phyloP scores from a whole-genome alignment of 208 protist genomes.

The Acanthamoeba culbertsoni region DNA sequence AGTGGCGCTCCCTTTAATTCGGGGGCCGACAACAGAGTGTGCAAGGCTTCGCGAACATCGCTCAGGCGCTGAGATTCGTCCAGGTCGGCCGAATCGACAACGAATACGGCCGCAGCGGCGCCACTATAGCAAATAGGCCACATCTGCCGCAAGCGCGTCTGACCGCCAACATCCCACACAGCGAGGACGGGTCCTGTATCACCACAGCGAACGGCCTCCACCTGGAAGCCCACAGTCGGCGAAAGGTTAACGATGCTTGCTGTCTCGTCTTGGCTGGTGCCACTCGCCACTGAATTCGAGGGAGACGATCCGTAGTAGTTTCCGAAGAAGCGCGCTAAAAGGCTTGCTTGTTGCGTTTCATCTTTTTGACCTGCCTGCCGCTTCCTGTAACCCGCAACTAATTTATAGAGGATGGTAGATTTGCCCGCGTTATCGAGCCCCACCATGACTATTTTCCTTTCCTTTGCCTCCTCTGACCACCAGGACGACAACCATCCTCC shows the following conservation, averaged over 20 bases:
- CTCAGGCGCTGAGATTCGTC: neutral
- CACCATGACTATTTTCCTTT: slow-evolving; percentile 96
- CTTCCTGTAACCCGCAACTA: neutral
- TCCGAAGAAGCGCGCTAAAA: neutral
- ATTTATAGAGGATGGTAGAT: slow-evolving; percentile 89
- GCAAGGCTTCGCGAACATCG: slow-evolving; percentile 54
- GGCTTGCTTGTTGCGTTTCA: neutral
- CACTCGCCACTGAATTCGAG: too few relatives aligned
- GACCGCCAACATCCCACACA: slow-evolving; percentile 70
- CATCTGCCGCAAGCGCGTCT: slow-evolving; percentile 45
- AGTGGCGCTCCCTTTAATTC: slow-evolving; percentile 62
- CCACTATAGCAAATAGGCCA: slow-evolving; percentile 68
- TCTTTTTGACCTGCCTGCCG: neutral
- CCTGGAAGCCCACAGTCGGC: slow-evolving; percentile 76
- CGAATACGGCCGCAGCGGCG: slow-evolving; percentile 64
- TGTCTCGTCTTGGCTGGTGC: slow-evolving; percentile 61
- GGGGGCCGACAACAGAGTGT: neutral
- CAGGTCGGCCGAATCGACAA: slow-evolving; percentile 67
- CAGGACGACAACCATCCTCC: slow-evolving; percentile 3
- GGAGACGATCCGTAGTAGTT: neutral
- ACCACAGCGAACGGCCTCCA: slow-evolving; percentile 88
- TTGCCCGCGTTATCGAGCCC: slow-evolving; percentile 98
- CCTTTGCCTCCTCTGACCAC: slow-evolving; percentile 87
- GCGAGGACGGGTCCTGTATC: neutral
- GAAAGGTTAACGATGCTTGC: slow-evolving; percentile 56